Percentiles rank a stretch among this genome's conserved stretches.
These are phyloP conservation scores for Litchi chinensis DNA, from an alignment of 345 rosid species.

Conservation along the genomic window DNA sequence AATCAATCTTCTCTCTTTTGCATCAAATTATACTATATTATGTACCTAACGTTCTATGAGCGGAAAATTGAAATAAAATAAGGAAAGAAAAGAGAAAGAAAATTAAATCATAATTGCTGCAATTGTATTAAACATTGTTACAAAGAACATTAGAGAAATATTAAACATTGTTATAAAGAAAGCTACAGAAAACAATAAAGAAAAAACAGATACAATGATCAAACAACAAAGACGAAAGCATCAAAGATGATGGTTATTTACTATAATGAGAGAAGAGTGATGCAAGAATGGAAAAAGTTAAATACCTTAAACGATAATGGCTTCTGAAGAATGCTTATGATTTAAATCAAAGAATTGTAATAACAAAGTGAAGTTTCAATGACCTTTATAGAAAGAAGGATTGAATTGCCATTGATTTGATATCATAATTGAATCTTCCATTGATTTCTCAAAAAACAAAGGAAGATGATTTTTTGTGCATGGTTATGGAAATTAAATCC, in stretches of 20 bases:
- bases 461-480: not conserved
- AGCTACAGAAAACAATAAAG: not conserved
- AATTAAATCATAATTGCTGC: not conserved
- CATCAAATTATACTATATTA: no score
- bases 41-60: no score
- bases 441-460: not conserved
- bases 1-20: no score
- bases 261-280: no score
- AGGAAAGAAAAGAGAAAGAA: no score
- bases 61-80: no score
- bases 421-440: not conserved
- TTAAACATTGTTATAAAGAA: no score
- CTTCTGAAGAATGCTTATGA: not conserved
- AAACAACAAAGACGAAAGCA: not conserved
- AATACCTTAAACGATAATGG: conserved; percentile 11
- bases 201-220: not conserved
- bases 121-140: not conserved
- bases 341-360: not conserved
- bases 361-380: not conserved
- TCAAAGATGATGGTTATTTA: no score
- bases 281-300: not conserved
- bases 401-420: not conserved
- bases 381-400: conserved; percentile 4
- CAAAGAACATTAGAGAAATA: no score
- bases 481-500: not conserved